These are phyloP conservation scores for Pistacia vera DNA, from an alignment of 345 rosid genomes.

Conservation along the genomic window DNA sequence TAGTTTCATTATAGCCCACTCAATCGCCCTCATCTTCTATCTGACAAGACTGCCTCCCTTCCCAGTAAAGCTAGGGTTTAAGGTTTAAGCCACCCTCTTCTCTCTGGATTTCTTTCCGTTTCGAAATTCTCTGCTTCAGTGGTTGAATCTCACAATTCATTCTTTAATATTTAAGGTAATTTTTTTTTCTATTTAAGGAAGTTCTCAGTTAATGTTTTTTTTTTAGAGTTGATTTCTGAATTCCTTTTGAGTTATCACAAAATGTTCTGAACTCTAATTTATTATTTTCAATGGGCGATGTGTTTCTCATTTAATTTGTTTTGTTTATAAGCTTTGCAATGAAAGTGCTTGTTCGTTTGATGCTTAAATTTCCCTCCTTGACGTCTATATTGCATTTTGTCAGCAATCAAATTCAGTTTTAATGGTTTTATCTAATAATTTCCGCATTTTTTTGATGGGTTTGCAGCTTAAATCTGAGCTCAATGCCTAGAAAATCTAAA, in stretches of 20 bases:
- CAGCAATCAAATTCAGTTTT: not conserved
- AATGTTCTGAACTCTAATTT: not conserved
- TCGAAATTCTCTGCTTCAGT: too few relatives aligned
- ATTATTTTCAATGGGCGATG: not conserved
- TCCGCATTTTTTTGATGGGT: not conserved
- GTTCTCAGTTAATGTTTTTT: too few relatives aligned
- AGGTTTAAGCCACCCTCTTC: too few relatives aligned
- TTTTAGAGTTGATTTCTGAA: not conserved
- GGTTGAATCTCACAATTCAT: too few relatives aligned
- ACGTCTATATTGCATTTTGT: not conserved
- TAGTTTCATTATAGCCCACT: too few relatives aligned
- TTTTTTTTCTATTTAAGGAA: not conserved
- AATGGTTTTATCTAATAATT: not conserved
- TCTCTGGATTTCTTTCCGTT: too few relatives aligned
- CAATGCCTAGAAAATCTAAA: conserved; percentile 36
- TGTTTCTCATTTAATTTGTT: not conserved
- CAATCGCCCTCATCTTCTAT: too few relatives aligned
- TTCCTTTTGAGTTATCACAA: not conserved
- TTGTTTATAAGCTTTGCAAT: not conserved
- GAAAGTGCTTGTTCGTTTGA: not conserved
- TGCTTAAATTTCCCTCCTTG: not conserved
- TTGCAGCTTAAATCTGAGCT: not conserved
- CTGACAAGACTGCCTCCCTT: too few relatives aligned
- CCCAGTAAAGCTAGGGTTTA: too few relatives aligned
- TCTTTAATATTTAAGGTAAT: too few relatives aligned